Evolutionary conservation across 2,329 filamentous ascomycete genomes (phyloP).

Genomic region (Fusarium drepaniforme): DNA sequence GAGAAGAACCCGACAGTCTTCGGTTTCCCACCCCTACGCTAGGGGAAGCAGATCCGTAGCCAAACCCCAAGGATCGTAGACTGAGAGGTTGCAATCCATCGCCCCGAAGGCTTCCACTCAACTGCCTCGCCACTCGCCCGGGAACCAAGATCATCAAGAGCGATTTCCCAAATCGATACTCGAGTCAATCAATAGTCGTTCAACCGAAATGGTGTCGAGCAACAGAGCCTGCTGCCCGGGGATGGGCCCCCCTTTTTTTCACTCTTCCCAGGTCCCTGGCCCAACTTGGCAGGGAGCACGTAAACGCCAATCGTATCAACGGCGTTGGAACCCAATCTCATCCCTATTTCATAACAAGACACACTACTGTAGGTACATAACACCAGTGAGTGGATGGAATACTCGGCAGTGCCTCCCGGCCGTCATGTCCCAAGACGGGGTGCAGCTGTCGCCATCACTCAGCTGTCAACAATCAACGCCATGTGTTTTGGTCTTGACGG

Average conservation of each 20-base stretch:
- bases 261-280: neutral
- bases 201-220: neutral
- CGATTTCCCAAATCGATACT: neutral
- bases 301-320: neutral
- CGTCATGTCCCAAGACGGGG: neutral
- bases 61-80: neutral
- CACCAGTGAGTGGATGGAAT: neutral
- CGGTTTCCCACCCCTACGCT: neutral
- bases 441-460: neutral
- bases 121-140: conserved; percentile 6
- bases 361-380: neutral
- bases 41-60: neutral
- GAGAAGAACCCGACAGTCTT: neutral
- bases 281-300: neutral
- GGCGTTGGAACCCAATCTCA: neutral
- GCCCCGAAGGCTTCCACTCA: neutral
- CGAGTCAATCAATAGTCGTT: neutral
- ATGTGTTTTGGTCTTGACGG: neutral
- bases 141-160: conserved; percentile 2
- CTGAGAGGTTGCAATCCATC: conserved; percentile 11
- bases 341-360: neutral
- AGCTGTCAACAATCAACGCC: neutral
- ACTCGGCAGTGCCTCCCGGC: neutral
- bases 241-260: neutral
- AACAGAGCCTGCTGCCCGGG: neutral